Evolutionary conservation across 169 alveolate genomes (phyloP).

Genomic region (Eimeria acervulina): DNA sequence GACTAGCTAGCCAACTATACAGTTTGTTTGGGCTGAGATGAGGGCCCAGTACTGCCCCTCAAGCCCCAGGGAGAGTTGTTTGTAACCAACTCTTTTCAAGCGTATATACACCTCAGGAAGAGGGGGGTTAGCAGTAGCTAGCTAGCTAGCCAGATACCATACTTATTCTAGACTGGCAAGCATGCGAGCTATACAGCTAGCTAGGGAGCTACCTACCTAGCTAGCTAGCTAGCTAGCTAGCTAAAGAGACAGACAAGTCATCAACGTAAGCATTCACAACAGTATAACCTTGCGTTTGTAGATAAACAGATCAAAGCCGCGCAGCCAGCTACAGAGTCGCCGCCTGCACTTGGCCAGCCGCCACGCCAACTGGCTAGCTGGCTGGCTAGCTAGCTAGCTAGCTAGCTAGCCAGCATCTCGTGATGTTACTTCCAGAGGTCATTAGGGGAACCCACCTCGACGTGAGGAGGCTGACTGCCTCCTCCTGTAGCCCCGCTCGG

Average conservation of each 20-base stretch:
- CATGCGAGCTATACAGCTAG: too few species aligned
- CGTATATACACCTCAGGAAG: background rate
- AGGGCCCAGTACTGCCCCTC: too few species aligned
- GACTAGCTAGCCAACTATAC: conserved; percentile 17
- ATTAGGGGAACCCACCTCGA: background rate
- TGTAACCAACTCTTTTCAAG: background rate
- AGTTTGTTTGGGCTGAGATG: too few species aligned
- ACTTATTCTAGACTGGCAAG: too few species aligned
- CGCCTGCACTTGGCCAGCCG: background rate
- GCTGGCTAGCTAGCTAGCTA: background rate
- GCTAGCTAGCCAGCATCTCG: background rate
- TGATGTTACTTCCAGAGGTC: background rate
- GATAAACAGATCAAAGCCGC: background rate
- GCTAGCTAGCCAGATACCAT: too few species aligned
- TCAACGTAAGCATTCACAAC: background rate
- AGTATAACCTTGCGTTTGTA: background rate
- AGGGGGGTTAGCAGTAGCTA: too few species aligned
- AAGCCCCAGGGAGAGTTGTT: background rate
- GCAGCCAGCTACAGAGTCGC: background rate
- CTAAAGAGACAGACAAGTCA: too few species aligned
- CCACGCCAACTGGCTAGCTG: background rate
- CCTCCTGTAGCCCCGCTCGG: background rate
- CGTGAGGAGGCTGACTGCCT: background rate
- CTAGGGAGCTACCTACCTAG: background rate
- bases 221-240: background rate